Percentiles rank a stretch among this genome's conserved stretches.
Evolutionary conservation across 148 eudicot species (phyloP).

Genomic region (Amaranthus hypochondriacus): DNA sequence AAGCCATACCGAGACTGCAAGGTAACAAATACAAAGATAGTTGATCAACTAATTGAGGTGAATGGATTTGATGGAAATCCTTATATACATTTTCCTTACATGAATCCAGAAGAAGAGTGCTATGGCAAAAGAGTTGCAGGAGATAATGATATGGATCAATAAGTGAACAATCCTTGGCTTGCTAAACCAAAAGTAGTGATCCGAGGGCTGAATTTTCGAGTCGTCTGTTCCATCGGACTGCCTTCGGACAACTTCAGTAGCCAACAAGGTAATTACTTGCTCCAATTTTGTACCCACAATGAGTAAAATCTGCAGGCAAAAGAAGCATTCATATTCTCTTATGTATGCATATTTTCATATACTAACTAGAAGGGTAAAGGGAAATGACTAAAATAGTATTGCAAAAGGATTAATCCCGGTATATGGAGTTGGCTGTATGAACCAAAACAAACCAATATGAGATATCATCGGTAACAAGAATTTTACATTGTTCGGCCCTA

Average conservation of each 20-base stretch:
- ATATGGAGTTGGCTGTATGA: too few species aligned
- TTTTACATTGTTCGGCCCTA: too few species aligned
- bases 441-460: too few species aligned
- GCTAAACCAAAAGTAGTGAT: conserved; percentile 30
- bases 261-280: conserved; percentile 25
- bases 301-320: conserved; percentile 20
- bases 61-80: not conserved
- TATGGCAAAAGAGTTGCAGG: conserved; percentile 29
- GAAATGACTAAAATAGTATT: too few species aligned
- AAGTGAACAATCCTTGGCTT: conserved; percentile 20
- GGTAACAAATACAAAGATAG: not conserved
- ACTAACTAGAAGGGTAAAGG: too few species aligned
- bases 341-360: too few species aligned
- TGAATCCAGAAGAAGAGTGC: conserved; percentile 35
- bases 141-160: conserved; percentile 25
- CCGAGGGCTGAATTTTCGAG: conserved; percentile 26
- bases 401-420: too few species aligned
- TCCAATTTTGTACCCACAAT: conserved; percentile 29
- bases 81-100: not conserved
- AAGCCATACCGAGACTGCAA: conserved; percentile 20
- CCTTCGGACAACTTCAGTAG: conserved; percentile 18
- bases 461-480: too few species aligned
- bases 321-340: not conserved
- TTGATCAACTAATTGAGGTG: not conserved
- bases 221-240: conserved; percentile 1